Evolutionary conservation across 2,329 filamentous ascomycete genomes (phyloP).

Genomic region (Cordyceps javanica): DNA sequence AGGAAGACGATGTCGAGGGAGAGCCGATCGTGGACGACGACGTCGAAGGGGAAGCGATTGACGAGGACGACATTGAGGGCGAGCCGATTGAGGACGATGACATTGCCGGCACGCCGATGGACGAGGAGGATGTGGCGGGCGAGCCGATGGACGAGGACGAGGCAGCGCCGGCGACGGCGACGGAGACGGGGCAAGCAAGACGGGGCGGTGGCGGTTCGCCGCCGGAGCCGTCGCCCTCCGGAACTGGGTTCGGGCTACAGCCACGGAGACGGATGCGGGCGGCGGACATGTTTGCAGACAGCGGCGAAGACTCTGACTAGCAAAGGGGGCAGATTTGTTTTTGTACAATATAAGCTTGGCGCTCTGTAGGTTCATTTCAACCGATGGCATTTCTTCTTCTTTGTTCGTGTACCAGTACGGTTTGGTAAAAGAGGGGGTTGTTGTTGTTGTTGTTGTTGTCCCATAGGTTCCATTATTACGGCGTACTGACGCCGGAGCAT

Average conservation of each 20-base stretch:
- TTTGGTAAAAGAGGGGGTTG: no score
- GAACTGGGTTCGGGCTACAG: conserved; percentile 21
- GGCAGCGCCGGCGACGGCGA: conserved; percentile 22
- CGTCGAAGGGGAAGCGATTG: conserved; percentile 31
- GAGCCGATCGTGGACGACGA: conserved; percentile 38
- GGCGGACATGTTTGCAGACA: conserved; percentile 83
- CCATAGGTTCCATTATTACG: no score
- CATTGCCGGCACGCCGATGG: conserved; percentile 32
- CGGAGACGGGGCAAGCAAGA: not conserved
- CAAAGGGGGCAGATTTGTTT: not conserved
- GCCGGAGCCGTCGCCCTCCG: conserved; percentile 12
- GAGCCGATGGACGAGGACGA: conserved; percentile 34
- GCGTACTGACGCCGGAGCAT: no score
- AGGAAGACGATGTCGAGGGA: conserved; percentile 43
- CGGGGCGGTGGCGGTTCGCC: conserved; percentile 31
- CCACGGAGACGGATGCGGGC: conserved; percentile 63
- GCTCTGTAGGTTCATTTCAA: not conserved
- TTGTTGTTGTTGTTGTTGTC: no score
- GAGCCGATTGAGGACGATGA: no score
- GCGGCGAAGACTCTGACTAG: conserved; percentile 39
- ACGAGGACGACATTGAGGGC: conserved; percentile 41
- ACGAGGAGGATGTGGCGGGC: conserved; percentile 35
- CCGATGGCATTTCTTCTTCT: not conserved
- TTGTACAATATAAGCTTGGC: not conserved
- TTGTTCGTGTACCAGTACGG: no score